Base-by-base conservation (phyloP, 805 yeast species). In the Cyberlindnera xishuangbannaensis region DNA sequence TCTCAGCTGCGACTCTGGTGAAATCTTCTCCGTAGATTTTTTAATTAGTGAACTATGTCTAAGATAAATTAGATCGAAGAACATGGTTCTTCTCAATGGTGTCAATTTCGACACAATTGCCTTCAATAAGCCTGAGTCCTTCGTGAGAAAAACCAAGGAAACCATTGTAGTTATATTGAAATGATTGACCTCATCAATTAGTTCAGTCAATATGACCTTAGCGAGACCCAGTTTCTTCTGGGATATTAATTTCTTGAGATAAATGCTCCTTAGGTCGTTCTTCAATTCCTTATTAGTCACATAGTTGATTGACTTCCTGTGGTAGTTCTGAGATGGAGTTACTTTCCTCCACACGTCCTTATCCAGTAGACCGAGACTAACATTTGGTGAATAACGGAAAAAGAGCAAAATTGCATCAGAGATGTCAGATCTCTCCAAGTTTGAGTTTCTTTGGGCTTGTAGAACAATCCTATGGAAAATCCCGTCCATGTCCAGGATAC, bases 391-490 rank as follows among this genome's bases (percentile, higher is more conserved):
- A 17, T 29, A 27, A 14, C 34, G 33, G 33, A 37, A 30, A 32
- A 29, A 33, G 4, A 29, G 19, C 11, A 29, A 5, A 2, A 25
- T 27, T 16, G 28, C 16, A 12, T 29, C 22, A 7, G 34, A 32
- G 4, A 28, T 15, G 15, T 31, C 31, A 4, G 10, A 15, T 8
- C 16, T 13, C 3, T 15, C 24, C 34, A 39, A 16, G 14, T 34
- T 28, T 10, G 38, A 27, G 5, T 37, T 27, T 8, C 21, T 30
- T 7, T 15, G 18, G 17, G 28, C 24, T 24, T 39, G 38, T 11
- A 26, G 19, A 7, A 34, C 20, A 10, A 46, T 7, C 21, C 49
- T 33, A 15, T 40, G 28, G 15, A 41, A 42, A 4, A 46, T 11
- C 9, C 53, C 52, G 18, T 39, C 46, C 7, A 20, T 18, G 14